Conservation (phyloP, 2,329 filamentous ascomycete species). For the Fonsecaea erecta region DNA sequence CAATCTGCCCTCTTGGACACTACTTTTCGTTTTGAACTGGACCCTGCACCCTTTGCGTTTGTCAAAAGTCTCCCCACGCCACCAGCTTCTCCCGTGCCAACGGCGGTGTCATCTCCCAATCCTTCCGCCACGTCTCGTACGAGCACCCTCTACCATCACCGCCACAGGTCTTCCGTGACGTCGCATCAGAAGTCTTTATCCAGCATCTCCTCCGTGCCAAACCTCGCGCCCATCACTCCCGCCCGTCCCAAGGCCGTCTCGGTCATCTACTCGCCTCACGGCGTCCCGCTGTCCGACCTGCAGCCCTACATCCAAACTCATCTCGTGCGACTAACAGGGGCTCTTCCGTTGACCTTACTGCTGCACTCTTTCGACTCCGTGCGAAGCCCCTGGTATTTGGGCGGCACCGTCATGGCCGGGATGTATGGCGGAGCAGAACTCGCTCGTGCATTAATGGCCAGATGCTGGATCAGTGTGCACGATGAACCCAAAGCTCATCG, state of each 20-base stretch:
- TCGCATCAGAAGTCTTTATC: conserved; percentile 29
- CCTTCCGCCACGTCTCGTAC: conserved; percentile 23
- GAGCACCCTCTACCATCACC: conserved; percentile 29
- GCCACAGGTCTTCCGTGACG: conserved; percentile 10
- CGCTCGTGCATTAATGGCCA: conserved; percentile 53
- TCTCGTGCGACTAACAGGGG: conserved; percentile 48
- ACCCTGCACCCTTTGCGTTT: conserved; percentile 13
- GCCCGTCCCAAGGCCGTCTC: conserved; percentile 47
- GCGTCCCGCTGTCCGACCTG: conserved; percentile 53
- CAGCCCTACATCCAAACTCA: conserved; percentile 54
- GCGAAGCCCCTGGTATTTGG: conserved; percentile 59
- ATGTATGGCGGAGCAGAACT: conserved; percentile 56
- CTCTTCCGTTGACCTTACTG: conserved; percentile 56
- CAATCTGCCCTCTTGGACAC: conserved; percentile 9
- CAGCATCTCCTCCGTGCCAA: conserved; percentile 31
- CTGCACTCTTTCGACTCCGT: conserved; percentile 59
- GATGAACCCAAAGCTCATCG: conserved; percentile 58
- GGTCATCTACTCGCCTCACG: conserved; percentile 61
- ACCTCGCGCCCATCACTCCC: conserved; percentile 28
- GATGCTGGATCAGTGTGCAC: conserved; percentile 60
- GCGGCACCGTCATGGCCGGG: conserved; percentile 57
- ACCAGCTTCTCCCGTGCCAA: conserved; percentile 27
- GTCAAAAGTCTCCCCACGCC: conserved; percentile 29
- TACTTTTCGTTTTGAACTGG: conserved; percentile 27
- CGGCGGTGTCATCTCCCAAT: background rate